Evolutionary conservation across 345 rosid species (phyloP).

Genomic region (Rhizophora mangle): DNA sequence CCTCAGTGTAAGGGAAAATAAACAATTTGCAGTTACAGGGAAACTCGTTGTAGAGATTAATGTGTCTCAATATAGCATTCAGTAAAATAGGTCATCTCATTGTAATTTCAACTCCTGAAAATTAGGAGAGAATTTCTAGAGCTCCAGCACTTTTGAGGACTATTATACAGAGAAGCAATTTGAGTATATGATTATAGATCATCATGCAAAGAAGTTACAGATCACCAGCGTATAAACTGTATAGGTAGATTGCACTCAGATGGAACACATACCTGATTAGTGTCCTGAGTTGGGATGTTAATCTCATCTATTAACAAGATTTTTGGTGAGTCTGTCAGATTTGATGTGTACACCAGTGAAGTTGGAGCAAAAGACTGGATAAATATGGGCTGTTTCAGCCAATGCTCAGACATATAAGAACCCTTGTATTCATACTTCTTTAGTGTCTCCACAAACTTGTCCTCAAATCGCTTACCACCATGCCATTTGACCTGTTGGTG

Average conservation of each 20-base stretch:
- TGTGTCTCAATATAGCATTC: not conserved
- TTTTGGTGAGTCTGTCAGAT: slow-evolving; percentile 70
- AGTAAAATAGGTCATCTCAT: not conserved
- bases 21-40: not conserved
- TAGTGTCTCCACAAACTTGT: slow-evolving; percentile 65
- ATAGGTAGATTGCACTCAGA: not conserved
- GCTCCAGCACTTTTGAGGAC: not conserved
- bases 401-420: slow-evolving; percentile 70
- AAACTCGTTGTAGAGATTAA: not conserved
- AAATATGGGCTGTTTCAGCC: slow-evolving; percentile 78
- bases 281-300: slow-evolving; percentile 68
- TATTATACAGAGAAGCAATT: not conserved
- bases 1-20: too few relatives aligned
- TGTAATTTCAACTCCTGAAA: not conserved
- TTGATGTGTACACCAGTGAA: slow-evolving; percentile 64
- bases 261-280: slow-evolving; percentile 61
- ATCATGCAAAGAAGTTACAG: not conserved
- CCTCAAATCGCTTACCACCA: slow-evolving; percentile 69
- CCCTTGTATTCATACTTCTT: slow-evolving; percentile 80
- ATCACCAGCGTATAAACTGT: not conserved
- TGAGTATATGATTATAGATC: too few relatives aligned
- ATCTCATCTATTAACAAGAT: slow-evolving; percentile 77
- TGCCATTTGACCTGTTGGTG: slow-evolving; percentile 75
- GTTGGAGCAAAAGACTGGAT: slow-evolving; percentile 97
- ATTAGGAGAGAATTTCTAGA: not conserved